Base-by-base conservation (phyloP, 1,139 yeast species). In the Nakaseomyces nivariensis region DNA sequence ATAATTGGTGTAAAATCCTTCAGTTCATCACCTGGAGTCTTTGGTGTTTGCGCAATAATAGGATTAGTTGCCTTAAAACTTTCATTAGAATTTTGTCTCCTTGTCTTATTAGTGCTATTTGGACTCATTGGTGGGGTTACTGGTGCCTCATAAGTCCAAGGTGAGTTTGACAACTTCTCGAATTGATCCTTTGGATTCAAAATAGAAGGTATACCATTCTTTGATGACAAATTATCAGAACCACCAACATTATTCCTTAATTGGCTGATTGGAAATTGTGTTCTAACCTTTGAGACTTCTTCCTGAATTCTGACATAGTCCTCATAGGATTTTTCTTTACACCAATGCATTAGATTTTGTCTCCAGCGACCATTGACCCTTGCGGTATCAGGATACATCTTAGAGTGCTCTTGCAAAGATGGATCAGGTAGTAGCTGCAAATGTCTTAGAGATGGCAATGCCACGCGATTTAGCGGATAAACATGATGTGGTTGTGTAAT, bases 121-220 rank as follows among this genome's bases (percentile, higher is more conserved):
- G 64, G 63, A 37, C 66, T 62, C 61, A 60, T 58, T 34, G 68
- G 68, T 17, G 68, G 68, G 9, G 68, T 64, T 44, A 64, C 63
- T 10, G 63, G 63, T 8, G 56, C 49, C 22, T 52, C 45, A 24
- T 38, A 37, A 33, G 47, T 46, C 52, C 50, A 49, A 25, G 54
- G 49, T 17, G 45, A 37, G 41, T 58, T 53, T 10, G 64, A 56
- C 29, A 61, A 50, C 38, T 54, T 53, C 46, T 58, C 52, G 44
- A 61, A 61, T 22, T 58, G 56, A 51, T 61, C 63, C 33, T 51
- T 54, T 32, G 64, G 59, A 27, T 55, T 51, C 29, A 62, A 42
- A 5, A 64, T 56, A 4, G 66, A 62, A 29, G 65, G 61, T 3
- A 60, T 48, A 44, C 46, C 11, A 40, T 41, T 22, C 46, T 41